Evolutionary conservation across 176 grass and related monocot genomes (phyloP), one percentile per base, ranked within the genome.

Genomic region (Secale cereale): DNA sequence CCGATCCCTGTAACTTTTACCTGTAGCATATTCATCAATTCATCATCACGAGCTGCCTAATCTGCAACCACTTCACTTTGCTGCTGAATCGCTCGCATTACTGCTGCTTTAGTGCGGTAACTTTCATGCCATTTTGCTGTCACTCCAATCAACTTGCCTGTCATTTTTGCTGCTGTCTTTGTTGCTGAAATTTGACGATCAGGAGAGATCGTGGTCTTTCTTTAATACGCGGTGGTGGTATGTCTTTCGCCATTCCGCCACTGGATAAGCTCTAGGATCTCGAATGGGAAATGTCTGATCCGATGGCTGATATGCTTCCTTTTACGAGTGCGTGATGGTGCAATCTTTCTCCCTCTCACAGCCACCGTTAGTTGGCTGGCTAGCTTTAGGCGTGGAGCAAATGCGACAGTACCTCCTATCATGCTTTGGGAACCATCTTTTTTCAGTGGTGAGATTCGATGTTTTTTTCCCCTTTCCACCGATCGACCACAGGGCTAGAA

Each of bases 1-100:
- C 5, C 5, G 22, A 59, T 52, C 77, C 56, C 16, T 11, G 50
- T 73, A 72, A 7, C 9, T 65, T 65, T 48, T 8, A 68, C 39
- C 26, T 76, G 62, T 61, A 77, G 25, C 74, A 46, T 69, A 82
- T 82, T 82, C 46, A 50, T 50, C 46, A 77, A n/a, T n/a, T 81
- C 67, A 81, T 35, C 46, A 45, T 26, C 1, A 27, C 5, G 7
- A 75, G 10, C 59, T 81, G 75, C 16, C 75, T 88, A 13, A 80
- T 84, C 13, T 74, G 59, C 32, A 75, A 25, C 63, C 15, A 19
- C 16, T 20, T 7, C 25, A 67, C 16, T 30, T 67, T 23, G 10
- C 4, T 54, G 28, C 31, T 73, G 74, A 19, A 67, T 80, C 60
- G 40, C 3, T 66, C 31, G 17, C 17, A 11, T 10, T 68, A 68